Evolutionary conservation across 176 grass and related monocot genomes (phyloP).

Genomic region (Bonia amplexicaulis): DNA sequence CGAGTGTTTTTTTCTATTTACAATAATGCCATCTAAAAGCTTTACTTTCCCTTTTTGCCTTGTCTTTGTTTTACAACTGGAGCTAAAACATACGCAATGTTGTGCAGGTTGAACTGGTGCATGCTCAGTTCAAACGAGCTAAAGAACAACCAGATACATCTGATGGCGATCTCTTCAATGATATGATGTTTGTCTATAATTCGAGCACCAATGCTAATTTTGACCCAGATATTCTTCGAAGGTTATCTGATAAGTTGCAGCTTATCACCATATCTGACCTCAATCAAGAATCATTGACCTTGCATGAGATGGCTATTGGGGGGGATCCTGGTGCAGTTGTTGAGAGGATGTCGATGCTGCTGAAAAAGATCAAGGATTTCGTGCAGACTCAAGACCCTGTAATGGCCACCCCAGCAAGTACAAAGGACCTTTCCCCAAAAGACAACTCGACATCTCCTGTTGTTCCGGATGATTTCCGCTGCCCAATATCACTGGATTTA

Average conservation of each 20-base stretch:
- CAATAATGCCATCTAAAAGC: neutral
- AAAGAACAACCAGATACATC: slow-evolving; percentile 73
- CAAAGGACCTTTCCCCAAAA: slow-evolving; percentile 19
- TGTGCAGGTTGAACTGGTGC: slow-evolving; percentile 82
- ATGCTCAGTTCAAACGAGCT: slow-evolving; percentile 84
- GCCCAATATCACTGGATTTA: slow-evolving; percentile 81
- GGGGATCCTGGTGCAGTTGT: slow-evolving; percentile 59
- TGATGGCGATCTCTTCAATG: slow-evolving; percentile 68
- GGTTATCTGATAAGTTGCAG: slow-evolving; percentile 79
- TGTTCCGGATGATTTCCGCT: slow-evolving; percentile 86
- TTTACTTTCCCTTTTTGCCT: neutral
- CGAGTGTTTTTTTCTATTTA: neutral
- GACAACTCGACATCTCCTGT: slow-evolving; percentile 39
- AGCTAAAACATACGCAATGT: slow-evolving; percentile 20
- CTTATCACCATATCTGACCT: slow-evolving; percentile 71
- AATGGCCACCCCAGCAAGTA: slow-evolving; percentile 29
- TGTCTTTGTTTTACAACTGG: slow-evolving; percentile 14
- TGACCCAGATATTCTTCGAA: slow-evolving; percentile 49
- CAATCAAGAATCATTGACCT: slow-evolving; percentile 76
- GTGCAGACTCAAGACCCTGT: slow-evolving; percentile 60
- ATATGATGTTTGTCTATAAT: slow-evolving; percentile 71
- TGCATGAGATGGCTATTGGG: slow-evolving; percentile 69
- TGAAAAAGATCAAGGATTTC: slow-evolving; percentile 92
- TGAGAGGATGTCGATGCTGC: slow-evolving; percentile 63
- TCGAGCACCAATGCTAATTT: slow-evolving; percentile 31